Evolutionary conservation across 1,139 yeast species (phyloP).

Genomic region (Hanseniaspora sp.): DNA sequence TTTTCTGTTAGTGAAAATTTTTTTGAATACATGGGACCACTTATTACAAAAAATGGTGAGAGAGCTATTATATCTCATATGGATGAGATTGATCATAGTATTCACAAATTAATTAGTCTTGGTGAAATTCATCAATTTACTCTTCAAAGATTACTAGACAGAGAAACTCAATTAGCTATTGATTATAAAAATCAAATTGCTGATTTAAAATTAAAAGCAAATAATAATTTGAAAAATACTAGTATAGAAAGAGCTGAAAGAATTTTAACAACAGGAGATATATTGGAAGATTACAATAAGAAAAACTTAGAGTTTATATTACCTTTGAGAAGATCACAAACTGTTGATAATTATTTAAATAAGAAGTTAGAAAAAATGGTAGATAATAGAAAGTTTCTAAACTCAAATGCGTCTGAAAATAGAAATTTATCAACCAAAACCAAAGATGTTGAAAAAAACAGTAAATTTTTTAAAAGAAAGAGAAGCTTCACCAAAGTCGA

Average conservation of each 20-base stretch:
- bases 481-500: background rate
- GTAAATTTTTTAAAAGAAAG: background rate
- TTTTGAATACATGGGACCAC: conserved; percentile 6
- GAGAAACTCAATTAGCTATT: conserved; percentile 22
- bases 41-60: conserved; percentile 18
- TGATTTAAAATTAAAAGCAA: background rate
- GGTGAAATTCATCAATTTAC: conserved; percentile 62
- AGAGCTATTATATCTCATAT: conserved; percentile 29
- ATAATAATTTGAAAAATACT: background rate
- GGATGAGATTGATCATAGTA: conserved; percentile 30
- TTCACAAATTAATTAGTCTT: conserved; percentile 47
- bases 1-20: conserved; percentile 49
- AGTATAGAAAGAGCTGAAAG: background rate
- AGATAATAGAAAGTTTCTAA: background rate
- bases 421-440: background rate
- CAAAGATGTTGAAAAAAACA: background rate
- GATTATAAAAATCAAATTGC: background rate
- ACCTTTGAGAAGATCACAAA: background rate
- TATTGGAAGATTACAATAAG: background rate
- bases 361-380: background rate
- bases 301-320: background rate
- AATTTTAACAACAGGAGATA: background rate
- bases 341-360: background rate
- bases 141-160: conserved; percentile 33
- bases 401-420: background rate